Evolutionary conservation across 768 basidiomycete genomes (phyloP).

Genomic region (Piloderma croceum): DNA sequence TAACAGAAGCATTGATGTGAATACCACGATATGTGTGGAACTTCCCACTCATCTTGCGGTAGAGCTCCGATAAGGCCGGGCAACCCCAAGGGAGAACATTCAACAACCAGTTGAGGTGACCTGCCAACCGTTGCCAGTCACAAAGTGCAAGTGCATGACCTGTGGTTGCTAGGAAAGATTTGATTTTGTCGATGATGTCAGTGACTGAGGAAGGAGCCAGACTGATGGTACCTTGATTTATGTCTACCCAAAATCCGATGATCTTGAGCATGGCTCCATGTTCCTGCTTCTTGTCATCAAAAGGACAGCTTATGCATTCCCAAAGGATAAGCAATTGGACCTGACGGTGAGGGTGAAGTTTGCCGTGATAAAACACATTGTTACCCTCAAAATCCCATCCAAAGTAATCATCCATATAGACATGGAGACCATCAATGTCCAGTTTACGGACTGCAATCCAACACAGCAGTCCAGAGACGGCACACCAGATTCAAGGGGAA

Average conservation of each 20-base stretch:
- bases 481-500: constrained; percentile 22
- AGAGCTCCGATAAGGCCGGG: constrained; percentile 13
- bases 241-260: constrained; percentile 33
- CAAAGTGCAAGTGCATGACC: constrained; percentile 6
- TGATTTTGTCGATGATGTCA: constrained; percentile 12
- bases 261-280: constrained; percentile 22
- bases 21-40: no score
- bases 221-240: constrained; percentile 17
- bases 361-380: constrained; percentile 18
- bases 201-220: constrained; percentile 12
- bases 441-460: constrained; percentile 22
- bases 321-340: constrained; percentile 22
- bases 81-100: constrained; percentile 15
- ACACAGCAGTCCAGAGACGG: constrained; percentile 22
- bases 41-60: constrained; percentile 13
- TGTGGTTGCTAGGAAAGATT: constrained; percentile 1
- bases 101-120: constrained; percentile 11
- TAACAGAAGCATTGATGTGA: constrained; percentile 11
- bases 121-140: constrained; percentile 12
- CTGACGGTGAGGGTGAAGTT: constrained; percentile 16
- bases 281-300: constrained; percentile 24
- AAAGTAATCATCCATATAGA: constrained; percentile 27
- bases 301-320: constrained; percentile 22
- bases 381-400: constrained; percentile 21
- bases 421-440: constrained; percentile 17